A percentile compares a stretch with the other conserved stretches of the same genome.
These are phyloP conservation scores for Candida buenavistaensis DNA, from an alignment of 1,139 yeast species.

Conservation along the genomic window DNA sequence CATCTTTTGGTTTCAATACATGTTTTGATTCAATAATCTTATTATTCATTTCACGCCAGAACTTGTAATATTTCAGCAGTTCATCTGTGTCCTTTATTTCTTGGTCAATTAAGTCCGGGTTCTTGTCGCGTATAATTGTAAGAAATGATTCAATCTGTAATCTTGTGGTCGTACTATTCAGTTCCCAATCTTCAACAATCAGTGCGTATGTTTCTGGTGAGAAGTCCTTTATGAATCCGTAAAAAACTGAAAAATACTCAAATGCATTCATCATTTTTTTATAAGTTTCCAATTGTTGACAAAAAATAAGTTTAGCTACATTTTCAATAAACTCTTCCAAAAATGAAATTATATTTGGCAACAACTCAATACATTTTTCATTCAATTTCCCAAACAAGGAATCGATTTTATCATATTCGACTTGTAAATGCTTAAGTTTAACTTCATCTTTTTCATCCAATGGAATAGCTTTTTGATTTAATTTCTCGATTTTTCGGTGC, in stretches of 20 bases:
- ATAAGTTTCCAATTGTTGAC: conserved; percentile 33
- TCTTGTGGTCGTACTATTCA: conserved; percentile 28
- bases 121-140: conserved; percentile 26
- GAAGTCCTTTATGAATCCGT: conserved; percentile 31
- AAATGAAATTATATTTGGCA: conserved; percentile 49
- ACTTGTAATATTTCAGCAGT: conserved; percentile 23
- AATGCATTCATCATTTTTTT: conserved; percentile 28
- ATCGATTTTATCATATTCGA: conserved; percentile 29
- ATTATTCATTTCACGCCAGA: conserved; percentile 28
- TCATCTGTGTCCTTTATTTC: conserved; percentile 34
- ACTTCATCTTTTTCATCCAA: conserved; percentile 40
- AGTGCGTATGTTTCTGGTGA: conserved; percentile 20
- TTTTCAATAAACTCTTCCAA: conserved; percentile 54
- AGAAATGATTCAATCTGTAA: conserved; percentile 40
- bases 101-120: conserved; percentile 31
- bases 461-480: conserved; percentile 37
- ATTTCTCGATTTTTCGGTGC: conserved; percentile 40
- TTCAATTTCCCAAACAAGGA: conserved; percentile 36
- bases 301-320: conserved; percentile 34
- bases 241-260: conserved; percentile 33
- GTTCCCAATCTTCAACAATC: conserved; percentile 38
- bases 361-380: conserved; percentile 35
- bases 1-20: conserved; percentile 29
- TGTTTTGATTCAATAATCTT: conserved; percentile 26
- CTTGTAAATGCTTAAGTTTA: conserved; percentile 31